Evolutionary conservation across 352 stramenopile genomes (phyloP), one percentile per base, ranked within the genome.

Genomic region (Plasmopara viticola): DNA sequence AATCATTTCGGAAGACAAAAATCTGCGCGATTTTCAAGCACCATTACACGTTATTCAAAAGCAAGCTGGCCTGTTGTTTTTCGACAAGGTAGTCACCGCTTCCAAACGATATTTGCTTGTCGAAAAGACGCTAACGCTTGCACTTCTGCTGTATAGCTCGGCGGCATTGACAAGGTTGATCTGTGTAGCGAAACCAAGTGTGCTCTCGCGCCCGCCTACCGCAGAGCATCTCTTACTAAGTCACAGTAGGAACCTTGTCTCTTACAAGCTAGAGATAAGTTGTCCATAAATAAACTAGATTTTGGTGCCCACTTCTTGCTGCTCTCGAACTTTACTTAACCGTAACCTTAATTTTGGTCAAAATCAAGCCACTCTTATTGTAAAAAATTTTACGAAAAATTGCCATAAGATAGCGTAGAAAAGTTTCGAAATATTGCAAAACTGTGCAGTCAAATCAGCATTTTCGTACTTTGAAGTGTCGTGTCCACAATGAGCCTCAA

Each of bases 61-160:
- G 38, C 79, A 96, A 17, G 78, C 91, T 12, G 94, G 95, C 0
- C 50, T 98, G 33, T 68, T 96, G 49, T 97, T 98, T 60, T 98
- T 98, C 62, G 76, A 96, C 48, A 85, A 90, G 65, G 78, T 90
- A 45, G 42, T 49, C 42, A 20, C 6, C 14, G n/a, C 25, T 12
- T 56, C 29, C 17, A 48, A 31, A 48, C 51, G n/a, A 1, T 10
- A 9, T 57, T 6, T 46, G 42, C 28, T 41, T 2, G n/a, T 41
- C 2, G 9, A 35, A 5, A 35, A 35, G 31, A 2, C 31, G 10
- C 31, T 52, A 34, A 53, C 40, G n/a, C 15, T 18, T 49, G 9
- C 34, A 47, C 33, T 13, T 33, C 10, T 6, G 37, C 18, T 34
- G 34, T 25, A 48, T 33, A 87, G 78, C 63, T 90, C 33, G 43